Conservation (phyloP, 2,329 filamentous ascomycete genomes). For the Aureobasidium lini region DNA sequence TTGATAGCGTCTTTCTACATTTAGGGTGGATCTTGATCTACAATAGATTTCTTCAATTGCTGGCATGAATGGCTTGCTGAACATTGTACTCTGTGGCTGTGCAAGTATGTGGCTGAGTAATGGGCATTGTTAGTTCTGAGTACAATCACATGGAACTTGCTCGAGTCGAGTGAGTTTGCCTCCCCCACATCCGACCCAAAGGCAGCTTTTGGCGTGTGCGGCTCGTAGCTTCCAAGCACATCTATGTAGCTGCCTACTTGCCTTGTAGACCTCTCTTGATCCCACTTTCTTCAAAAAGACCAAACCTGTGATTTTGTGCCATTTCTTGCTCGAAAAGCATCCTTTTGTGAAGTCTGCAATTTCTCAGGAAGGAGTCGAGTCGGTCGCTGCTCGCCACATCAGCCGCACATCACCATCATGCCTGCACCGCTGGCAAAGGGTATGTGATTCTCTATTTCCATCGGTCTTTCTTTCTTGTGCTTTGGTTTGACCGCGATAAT, state of each 20-base stretch:
- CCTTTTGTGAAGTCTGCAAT: neutral
- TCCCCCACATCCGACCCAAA: neutral
- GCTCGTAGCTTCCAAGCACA: neutral
- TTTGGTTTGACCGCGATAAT: neutral
- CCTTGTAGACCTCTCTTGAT: neutral
- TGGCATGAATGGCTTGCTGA: too few relatives aligned
- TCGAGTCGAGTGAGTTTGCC: neutral
- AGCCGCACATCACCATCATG: neutral
- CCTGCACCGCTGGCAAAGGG: constrained; percentile 11
- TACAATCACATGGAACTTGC: neutral
- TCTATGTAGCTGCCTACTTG: constrained; percentile 5
- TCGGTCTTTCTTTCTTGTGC: neutral
- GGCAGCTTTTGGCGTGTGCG: neutral
- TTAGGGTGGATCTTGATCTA: neutral
- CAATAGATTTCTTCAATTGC: neutral
- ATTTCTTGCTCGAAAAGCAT: too few relatives aligned
- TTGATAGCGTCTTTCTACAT: neutral
- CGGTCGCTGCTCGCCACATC: neutral
- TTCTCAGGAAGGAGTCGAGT: neutral
- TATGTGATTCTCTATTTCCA: neutral
- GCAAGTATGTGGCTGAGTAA: too few relatives aligned
- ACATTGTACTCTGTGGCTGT: too few relatives aligned
- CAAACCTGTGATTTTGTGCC: neutral
- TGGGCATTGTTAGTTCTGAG: neutral
- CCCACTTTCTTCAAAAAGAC: neutral